Percentiles rank a stretch among this genome's conserved stretches.
phyloP scores from a whole-genome alignment of 768 basidiomycete species.

The Pholiota molesta region DNA sequence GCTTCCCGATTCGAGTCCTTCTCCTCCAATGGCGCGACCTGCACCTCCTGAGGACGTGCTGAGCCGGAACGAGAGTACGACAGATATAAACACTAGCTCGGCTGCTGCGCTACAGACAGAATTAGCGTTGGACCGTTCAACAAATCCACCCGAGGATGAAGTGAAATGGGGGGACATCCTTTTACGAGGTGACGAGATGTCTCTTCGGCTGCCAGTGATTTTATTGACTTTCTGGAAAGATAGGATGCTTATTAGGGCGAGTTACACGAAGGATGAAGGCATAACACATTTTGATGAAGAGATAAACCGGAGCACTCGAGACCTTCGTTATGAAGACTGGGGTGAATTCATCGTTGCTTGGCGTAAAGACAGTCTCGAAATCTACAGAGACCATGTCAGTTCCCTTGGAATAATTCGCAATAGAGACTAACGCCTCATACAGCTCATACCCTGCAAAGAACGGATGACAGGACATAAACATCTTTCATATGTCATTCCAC shows the following conservation, averaged over 20 bases:
- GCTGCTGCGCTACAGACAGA: conserved; percentile 45
- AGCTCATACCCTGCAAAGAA: conserved; percentile 71
- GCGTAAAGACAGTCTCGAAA: conserved; percentile 74
- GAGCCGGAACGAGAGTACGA: conserved; percentile 54
- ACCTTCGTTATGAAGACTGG: conserved; percentile 68
- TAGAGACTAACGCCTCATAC: conserved; percentile 12
- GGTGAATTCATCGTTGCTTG: conserved; percentile 88
- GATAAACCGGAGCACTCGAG: conserved; percentile 62
- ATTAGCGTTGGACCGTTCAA: neutral
- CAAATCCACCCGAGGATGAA: conserved; percentile 21
- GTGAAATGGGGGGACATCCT: conserved; percentile 54
- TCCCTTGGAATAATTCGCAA: neutral
- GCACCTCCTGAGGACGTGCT: conserved; percentile 70
- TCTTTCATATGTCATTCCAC: conserved; percentile 78
- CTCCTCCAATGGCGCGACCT: conserved; percentile 25
- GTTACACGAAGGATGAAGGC: conserved; percentile 58
- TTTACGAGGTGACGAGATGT: conserved; percentile 65
- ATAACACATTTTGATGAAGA: conserved; percentile 67
- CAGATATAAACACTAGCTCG: conserved; percentile 68
- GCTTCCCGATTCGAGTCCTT: conserved; percentile 8
- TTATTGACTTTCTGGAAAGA: conserved; percentile 51
- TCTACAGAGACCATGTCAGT: conserved; percentile 85
- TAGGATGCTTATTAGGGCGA: conserved; percentile 85
- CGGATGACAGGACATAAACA: conserved; percentile 73
- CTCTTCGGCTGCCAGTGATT: conserved; percentile 7